These are phyloP conservation scores for Fusarium luffae DNA, from an alignment of 2,329 filamentous ascomycete genomes.

Conservation along the genomic window DNA sequence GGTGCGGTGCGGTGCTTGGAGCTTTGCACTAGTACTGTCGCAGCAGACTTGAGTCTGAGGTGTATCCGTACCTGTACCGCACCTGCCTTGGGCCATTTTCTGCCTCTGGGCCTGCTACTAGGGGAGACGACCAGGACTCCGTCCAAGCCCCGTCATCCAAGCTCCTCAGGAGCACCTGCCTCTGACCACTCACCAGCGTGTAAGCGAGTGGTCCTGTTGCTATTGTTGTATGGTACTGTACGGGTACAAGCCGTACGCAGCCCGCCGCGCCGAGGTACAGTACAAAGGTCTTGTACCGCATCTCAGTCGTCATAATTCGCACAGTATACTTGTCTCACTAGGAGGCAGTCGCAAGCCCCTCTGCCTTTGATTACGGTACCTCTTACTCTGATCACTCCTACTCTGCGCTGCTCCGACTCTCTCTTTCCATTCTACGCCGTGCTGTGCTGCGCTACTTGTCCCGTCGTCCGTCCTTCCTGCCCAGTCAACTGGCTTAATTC, in stretches of 20 bases:
- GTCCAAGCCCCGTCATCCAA: slow-evolving; percentile 40
- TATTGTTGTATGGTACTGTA: slow-evolving; percentile 54
- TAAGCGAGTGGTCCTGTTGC: slow-evolving; percentile 37
- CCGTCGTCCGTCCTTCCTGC: not conserved
- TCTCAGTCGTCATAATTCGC: slow-evolving; percentile 33
- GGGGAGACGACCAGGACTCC: slow-evolving; percentile 36
- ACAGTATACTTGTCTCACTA: slow-evolving; percentile 51
- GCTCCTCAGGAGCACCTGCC: slow-evolving; percentile 35
- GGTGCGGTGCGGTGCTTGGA: slow-evolving; percentile 33
- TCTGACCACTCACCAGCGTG: slow-evolving; percentile 41
- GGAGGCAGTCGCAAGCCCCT: slow-evolving; percentile 42
- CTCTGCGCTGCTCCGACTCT: slow-evolving; percentile 11
- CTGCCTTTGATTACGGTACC: slow-evolving; percentile 38
- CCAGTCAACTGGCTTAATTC: slow-evolving; percentile 34
- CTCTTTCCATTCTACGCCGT: slow-evolving; percentile 2
- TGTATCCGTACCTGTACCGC: slow-evolving; percentile 33
- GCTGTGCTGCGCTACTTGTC: not conserved
- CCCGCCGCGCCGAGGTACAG: slow-evolving; percentile 51
- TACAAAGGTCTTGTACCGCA: slow-evolving; percentile 51
- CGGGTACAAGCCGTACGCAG: slow-evolving; percentile 49
- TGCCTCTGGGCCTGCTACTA: slow-evolving; percentile 27
- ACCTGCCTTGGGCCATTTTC: slow-evolving; percentile 34
- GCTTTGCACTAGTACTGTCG: slow-evolving; percentile 41
- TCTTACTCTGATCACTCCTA: slow-evolving; percentile 32
- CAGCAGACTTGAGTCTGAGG: slow-evolving; percentile 19